Evolutionary conservation across 1,139 yeast species (phyloP).

Genomic region (Pichia sorboxylosa): DNA sequence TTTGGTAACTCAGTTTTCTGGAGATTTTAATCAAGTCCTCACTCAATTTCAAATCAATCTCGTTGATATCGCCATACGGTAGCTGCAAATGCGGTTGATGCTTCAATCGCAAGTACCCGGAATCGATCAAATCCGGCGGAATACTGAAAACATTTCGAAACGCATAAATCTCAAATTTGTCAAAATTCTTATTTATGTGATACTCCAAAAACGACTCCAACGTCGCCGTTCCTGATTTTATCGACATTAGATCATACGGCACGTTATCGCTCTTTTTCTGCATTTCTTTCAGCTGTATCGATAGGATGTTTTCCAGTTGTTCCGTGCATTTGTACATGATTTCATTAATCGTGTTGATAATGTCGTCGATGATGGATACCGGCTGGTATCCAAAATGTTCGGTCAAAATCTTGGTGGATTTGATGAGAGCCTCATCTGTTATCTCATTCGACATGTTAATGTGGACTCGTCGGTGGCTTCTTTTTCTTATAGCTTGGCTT

Average conservation of each 20-base stretch:
- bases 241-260: conserved; percentile 14
- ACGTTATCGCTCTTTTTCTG: background rate
- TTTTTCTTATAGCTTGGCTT: no score
- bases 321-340: conserved; percentile 74
- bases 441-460: no score
- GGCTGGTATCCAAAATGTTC: conserved; percentile 88
- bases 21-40: conserved; percentile 23
- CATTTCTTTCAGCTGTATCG: conserved; percentile 23
- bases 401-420: conserved; percentile 37
- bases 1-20: conserved; percentile 28
- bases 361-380: conserved; percentile 74
- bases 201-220: conserved; percentile 69
- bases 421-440: conserved; percentile 6
- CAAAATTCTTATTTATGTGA: conserved; percentile 75
- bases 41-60: conserved; percentile 24
- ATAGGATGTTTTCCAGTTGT: conserved; percentile 62
- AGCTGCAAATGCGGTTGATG: conserved; percentile 53
- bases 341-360: conserved; percentile 79
- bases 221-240: conserved; percentile 66
- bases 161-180: conserved; percentile 74
- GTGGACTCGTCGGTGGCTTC: no score
- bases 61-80: conserved; percentile 12
- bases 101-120: conserved; percentile 54
- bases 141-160: conserved; percentile 64
- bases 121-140: conserved; percentile 55